Conservation (phyloP, 148 eudicot species). For the Arctostaphylos glauca region DNA sequence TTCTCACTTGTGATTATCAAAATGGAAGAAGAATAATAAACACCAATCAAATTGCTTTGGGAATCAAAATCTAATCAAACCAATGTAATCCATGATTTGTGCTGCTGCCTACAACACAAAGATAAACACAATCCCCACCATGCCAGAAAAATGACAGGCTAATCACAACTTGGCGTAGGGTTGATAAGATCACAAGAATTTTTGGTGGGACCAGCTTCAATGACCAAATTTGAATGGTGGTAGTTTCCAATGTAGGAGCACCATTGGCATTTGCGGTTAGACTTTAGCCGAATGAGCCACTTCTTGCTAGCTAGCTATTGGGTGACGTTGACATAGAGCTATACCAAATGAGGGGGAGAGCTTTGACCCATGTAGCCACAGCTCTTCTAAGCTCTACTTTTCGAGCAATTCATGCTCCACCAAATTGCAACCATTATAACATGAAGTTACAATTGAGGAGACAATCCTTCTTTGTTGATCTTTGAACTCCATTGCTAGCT, state of each 20-base stretch:
- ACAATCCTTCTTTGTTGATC: slow-evolving; percentile 54
- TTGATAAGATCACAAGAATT: background rate
- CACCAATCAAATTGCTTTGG: slow-evolving; percentile 5
- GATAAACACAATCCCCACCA: background rate
- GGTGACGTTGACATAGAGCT: no score
- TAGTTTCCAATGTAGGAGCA: no score
- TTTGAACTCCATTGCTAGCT: slow-evolving; percentile 66
- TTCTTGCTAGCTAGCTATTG: no score
- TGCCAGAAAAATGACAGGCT: background rate
- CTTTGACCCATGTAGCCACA: slow-evolving; percentile 16
- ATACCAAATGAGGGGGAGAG: no score
- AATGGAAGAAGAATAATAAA: slow-evolving; percentile 5
- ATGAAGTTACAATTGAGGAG: slow-evolving; percentile 61
- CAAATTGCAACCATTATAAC: slow-evolving; percentile 43
- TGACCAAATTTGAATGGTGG: background rate
- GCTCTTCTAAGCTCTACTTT: slow-evolving; percentile 29
- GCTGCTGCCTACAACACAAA: slow-evolving; percentile 9
- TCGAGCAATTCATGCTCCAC: slow-evolving; percentile 36
- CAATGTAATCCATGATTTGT: slow-evolving; percentile 10
- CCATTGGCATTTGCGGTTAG: no score
- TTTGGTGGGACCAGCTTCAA: background rate
- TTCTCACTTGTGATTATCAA: background rate
- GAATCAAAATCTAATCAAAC: slow-evolving; percentile 4
- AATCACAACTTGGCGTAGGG: background rate
- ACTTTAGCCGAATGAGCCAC: no score